Conservation (phyloP, 176 grass and related monocot species). For the Aegilops bicornis region DNA sequence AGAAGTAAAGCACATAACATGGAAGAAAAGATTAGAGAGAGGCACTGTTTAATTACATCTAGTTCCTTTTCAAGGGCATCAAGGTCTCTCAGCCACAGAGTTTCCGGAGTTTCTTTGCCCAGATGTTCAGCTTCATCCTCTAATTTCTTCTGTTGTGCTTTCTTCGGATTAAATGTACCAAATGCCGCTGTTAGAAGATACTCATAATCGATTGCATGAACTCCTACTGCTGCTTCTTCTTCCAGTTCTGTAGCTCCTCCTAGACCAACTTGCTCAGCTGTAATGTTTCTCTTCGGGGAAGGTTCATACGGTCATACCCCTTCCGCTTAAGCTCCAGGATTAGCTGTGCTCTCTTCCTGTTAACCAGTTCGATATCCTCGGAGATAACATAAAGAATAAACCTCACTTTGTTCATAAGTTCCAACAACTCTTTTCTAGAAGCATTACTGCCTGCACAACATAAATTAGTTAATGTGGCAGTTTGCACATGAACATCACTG, state of each 20-base stretch:
- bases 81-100: conserved; percentile 79
- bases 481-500: no score
- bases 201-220: conserved; percentile 46
- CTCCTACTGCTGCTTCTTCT: background rate
- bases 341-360: conserved; percentile 74
- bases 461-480: background rate
- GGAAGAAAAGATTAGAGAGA: no score
- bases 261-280: conserved; percentile 30
- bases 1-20: no score
- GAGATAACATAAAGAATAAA: conserved; percentile 70
- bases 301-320: conserved; percentile 34
- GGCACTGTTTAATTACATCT: background rate
- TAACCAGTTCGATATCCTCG: conserved; percentile 45
- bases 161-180: conserved; percentile 43
- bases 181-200: conserved; percentile 71
- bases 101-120: conserved; percentile 31
- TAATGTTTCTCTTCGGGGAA: conserved; percentile 64
- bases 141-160: conserved; percentile 10
- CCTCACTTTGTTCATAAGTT: conserved; percentile 59
- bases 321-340: conserved; percentile 60
- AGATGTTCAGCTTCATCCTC: conserved; percentile 45
- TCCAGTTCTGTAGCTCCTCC: conserved; percentile 50
- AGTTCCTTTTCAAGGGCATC: conserved; percentile 71
- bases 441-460: conserved; percentile 43
- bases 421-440: conserved; percentile 57